A percentile compares a stretch with the other conserved stretches of the same genome.
These are phyloP conservation scores for Fibroporia radiculosa DNA, from an alignment of 768 basidiomycete genomes.

Conservation along the genomic window DNA sequence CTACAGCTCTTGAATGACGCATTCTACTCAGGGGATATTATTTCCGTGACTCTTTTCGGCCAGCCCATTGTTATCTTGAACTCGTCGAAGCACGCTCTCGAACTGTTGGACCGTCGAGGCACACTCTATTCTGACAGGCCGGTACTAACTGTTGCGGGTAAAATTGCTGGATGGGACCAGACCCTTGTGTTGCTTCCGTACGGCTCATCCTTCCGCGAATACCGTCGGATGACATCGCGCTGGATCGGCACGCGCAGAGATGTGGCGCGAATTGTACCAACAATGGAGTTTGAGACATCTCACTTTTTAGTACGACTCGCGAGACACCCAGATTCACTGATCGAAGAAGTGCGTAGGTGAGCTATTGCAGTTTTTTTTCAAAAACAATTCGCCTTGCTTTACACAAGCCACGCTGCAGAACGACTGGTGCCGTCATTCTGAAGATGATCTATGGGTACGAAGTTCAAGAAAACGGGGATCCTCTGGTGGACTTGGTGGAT, in stretches of 20 bases:
- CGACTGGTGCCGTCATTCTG: constrained; percentile 20
- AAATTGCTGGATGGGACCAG: constrained; percentile 21
- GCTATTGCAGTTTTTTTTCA: constrained; percentile 1
- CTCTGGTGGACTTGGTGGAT: constrained; percentile 19
- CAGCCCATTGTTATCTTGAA: constrained; percentile 24
- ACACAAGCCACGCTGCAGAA: constrained; percentile 10
- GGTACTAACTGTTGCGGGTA: constrained; percentile 14
- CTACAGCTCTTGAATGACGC: background rate
- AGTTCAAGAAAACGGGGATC: constrained; percentile 17
- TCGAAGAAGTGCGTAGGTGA: constrained; percentile 33
- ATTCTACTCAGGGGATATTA: constrained; percentile 19
- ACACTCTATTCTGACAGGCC: constrained; percentile 20
- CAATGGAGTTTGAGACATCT: constrained; percentile 35
- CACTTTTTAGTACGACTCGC: constrained; percentile 36
- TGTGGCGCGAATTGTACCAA: constrained; percentile 25
- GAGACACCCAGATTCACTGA: constrained; percentile 29
- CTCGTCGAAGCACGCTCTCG: constrained; percentile 15
- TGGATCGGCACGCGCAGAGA: constrained; percentile 34
- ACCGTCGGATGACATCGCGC: constrained; percentile 33
- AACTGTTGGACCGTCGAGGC: constrained; percentile 23
- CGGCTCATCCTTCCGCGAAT: constrained; percentile 33
- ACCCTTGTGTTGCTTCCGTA: constrained; percentile 32
- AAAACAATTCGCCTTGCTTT: background rate
- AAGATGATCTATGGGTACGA: constrained; percentile 24
- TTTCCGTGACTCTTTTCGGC: constrained; percentile 20